Conservation (phyloP, 495 filamentous ascomycete genomes). For the Mycothermus thermophilus region DNA sequence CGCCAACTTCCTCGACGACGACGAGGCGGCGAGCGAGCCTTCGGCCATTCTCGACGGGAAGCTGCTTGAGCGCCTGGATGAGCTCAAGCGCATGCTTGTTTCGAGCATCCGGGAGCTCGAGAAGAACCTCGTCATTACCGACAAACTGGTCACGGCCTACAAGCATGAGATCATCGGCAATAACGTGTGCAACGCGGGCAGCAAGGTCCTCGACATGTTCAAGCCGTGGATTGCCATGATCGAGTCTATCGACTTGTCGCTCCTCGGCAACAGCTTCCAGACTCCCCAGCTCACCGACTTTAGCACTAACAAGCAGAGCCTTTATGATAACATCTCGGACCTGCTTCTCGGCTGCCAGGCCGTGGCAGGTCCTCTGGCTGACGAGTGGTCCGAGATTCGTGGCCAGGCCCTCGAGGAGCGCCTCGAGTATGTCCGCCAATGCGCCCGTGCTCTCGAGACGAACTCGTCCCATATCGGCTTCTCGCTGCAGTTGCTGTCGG, state of each 20-base stretch:
- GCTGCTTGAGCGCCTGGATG: constrained; percentile 70
- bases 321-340: constrained; percentile 88
- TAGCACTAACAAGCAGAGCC: constrained; percentile 71
- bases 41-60: constrained; percentile 56
- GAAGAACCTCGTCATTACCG: constrained; percentile 58
- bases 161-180: constrained; percentile 63
- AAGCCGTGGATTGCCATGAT: constrained; percentile 75
- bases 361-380: constrained; percentile 74
- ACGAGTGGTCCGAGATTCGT: constrained; percentile 90
- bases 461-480: constrained; percentile 78
- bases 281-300: constrained; percentile 82
- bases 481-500: constrained; percentile 72
- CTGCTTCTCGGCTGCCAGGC: constrained; percentile 74
- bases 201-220: constrained; percentile 70
- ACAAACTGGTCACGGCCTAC: constrained; percentile 59
- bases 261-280: constrained; percentile 58
- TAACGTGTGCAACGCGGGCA: constrained; percentile 55
- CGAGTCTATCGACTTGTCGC: constrained; percentile 74
- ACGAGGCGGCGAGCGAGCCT: constrained; percentile 64
- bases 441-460: constrained; percentile 67
- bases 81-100: constrained; percentile 65
- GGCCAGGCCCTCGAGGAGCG: constrained; percentile 85
- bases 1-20: constrained; percentile 72
- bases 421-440: constrained; percentile 58
- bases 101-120: constrained; percentile 74